Evolutionary conservation across 2,329 filamentous ascomycete species (phyloP).

Genomic region (Alternaria incomplexa): DNA sequence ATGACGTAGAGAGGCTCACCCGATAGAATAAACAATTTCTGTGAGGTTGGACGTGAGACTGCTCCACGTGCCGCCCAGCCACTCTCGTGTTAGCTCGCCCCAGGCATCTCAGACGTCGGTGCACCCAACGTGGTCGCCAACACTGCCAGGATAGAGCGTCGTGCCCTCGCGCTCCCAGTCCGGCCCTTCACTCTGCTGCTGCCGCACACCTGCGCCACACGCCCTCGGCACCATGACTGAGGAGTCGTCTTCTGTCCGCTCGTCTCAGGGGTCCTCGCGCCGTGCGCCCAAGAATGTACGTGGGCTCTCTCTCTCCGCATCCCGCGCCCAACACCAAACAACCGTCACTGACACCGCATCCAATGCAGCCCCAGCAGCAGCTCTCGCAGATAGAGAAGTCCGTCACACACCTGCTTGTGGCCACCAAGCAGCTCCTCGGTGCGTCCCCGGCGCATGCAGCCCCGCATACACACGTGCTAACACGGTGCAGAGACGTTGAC

Average conservation of each 20-base stretch:
- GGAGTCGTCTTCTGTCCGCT: conserved; percentile 34
- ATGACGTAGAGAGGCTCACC: neutral
- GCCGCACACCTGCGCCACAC: conserved; percentile 22
- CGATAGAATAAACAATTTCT: conserved; percentile 1
- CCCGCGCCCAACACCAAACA: conserved; percentile 8
- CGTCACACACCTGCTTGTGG: conserved; percentile 88
- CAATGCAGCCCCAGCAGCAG: conserved; percentile 68
- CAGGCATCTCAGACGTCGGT: conserved; percentile 18
- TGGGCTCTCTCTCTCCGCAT: conserved; percentile 8
- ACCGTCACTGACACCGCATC: conserved; percentile 23
- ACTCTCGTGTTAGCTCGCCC: conserved; percentile 13
- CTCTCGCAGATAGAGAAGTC: conserved; percentile 99
- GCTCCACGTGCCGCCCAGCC: conserved; percentile 22
- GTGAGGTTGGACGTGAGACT: conserved; percentile 6
- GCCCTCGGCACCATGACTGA: conserved; percentile 29
- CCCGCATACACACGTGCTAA: conserved; percentile 18
- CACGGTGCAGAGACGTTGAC: conserved; percentile 77
- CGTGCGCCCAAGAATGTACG: conserved; percentile 47
- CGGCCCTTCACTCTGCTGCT: conserved; percentile 20
- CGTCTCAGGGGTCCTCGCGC: conserved; percentile 56
- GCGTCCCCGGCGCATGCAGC: conserved; percentile 13
- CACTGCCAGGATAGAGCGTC: conserved; percentile 17
- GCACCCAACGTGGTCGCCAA: conserved; percentile 20
- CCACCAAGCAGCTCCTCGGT: conserved; percentile 89
- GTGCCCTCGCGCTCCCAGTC: conserved; percentile 19